Base-by-base conservation (phyloP, 768 basidiomycete species). In the Galerina sulciceps region DNA sequence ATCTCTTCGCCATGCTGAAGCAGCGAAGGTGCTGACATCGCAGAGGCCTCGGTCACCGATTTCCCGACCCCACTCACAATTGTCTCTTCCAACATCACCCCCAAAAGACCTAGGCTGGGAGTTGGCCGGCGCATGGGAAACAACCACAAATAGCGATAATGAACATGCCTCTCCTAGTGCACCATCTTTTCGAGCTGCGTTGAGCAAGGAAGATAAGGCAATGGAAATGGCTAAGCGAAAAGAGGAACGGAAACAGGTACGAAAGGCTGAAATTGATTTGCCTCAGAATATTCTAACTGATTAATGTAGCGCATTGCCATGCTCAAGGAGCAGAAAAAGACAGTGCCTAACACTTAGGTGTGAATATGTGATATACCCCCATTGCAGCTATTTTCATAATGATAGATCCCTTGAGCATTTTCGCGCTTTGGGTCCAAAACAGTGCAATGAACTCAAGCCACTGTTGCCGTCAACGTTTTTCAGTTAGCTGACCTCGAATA, bases 191-290 rank as follows among this genome's bases (percentile, higher is more conserved):
- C 55, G 74, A 2, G 64, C 23, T 73, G 71, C 1, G 79, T 94
- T 81, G 82, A 85, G 23, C 35, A 97, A 94, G 71, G 96, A 97
- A 72, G 94, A 96, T 65, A 96, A 91, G 72, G 92, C 92, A 1
- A 87, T 86, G n/a, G 94, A 97, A 77, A 90, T 98, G 87, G 90
- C 90, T 8, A 79, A 90, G 62, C 80, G 95, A 58, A 90, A 96
- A 68, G 96, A 98, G 71, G 96, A 98, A 71, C 78, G 96, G 44
- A 94, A 90, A 71, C 87, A 93, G 79, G 93, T 93, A 53, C 17
- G 84, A 73, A 34, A 34, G 41, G 14, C 54, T 43, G 36, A 18
- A 22, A 44, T 4, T 20, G 17, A n/a, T 41, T 6, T 23, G 18
- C 6, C 1, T 20, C 10, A 6, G 43, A 49, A 5, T 17, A 15